phyloP scores from a whole-genome alignment of 495 filamentous ascomycete genomes.

The Hypomontagnella submonticulosa region DNA sequence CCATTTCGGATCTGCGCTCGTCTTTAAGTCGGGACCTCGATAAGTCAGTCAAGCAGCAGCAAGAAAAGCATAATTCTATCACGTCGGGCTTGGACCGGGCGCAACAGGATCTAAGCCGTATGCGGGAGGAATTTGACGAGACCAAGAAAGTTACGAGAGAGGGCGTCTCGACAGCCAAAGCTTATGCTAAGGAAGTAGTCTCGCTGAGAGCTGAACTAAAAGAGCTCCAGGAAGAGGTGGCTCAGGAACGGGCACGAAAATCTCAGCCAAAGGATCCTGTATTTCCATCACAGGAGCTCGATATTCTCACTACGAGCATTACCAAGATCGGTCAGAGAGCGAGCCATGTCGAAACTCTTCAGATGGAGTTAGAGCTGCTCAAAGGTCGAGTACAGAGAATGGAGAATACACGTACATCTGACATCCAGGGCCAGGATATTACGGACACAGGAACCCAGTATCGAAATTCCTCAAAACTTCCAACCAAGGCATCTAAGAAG shows the following conservation, averaged over 20 bases:
- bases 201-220: conserved; percentile 34
- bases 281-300: conserved; percentile 49
- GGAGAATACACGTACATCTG: conserved; percentile 25
- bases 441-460: neutral
- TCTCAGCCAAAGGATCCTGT: conserved; percentile 17
- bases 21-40: conserved; percentile 7
- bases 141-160: conserved; percentile 12
- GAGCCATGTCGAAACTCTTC: conserved; percentile 53
- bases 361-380: conserved; percentile 55
- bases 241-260: conserved; percentile 30
- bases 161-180: conserved; percentile 11
- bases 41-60: conserved; percentile 17
- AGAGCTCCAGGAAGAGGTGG: conserved; percentile 47
- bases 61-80: conserved; percentile 15
- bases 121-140: conserved; percentile 13
- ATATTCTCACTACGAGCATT: conserved; percentile 53
- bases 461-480: neutral
- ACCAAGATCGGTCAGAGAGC: conserved; percentile 52
- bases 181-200: conserved; percentile 26
- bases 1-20: conserved; percentile 10
- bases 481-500: conserved; percentile 3
- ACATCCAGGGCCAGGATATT: conserved; percentile 5
- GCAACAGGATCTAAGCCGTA: neutral
- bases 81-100: conserved; percentile 3
- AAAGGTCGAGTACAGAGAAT: conserved; percentile 50